Base-by-base conservation (phyloP, 805 yeast genomes). In the Pichia thaimueangensis region DNA sequence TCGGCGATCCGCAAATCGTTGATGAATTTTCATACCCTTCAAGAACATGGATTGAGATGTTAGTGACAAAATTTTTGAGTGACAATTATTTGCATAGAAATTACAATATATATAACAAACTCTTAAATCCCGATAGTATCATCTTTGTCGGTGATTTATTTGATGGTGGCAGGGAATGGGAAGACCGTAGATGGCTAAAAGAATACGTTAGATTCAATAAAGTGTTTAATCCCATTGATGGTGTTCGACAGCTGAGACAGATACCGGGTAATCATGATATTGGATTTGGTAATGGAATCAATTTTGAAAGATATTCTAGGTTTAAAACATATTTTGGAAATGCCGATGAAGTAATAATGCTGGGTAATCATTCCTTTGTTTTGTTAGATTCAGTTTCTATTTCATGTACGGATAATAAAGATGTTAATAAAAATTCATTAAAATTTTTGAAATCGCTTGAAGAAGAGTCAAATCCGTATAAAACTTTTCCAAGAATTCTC, bases 211-310 rank as follows among this genome's bases (percentile, higher is more conserved):
- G 98, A 40, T 93, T 84, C 60, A 71, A 76, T 49, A 48, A 59
- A 1, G 74, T 93, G 4, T 91, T 85, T 60, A 47, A 43, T 22
- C 39, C 44, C 17, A 81, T 44, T n/a, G 29, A 29, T 6, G 40
- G 42, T 3, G 41, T 47, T 13, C 34, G 50, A 21, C 49, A 47
- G 83, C 6, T 64, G 67, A 45, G 69, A 69, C 43, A 64, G 71
- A n/a, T 74, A 8, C 96, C 96, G 0, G 99, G 98, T 2, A 93
- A 93, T 58, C 99, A 93, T 59, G 99, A 93, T 58, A 86, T 94
- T 49, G 99, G 99, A 0, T 91, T 83, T 63, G 96, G 93, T 23
- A 76, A 80, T 45, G 77, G 79, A 0, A 77, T 93, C 13, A 68
- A 77, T 15, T 69, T 71, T 21, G 61, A 68, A 1, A 77, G 81